phyloP scores from a whole-genome alignment of 345 rosid species.

The Bruguiera parviflora region DNA sequence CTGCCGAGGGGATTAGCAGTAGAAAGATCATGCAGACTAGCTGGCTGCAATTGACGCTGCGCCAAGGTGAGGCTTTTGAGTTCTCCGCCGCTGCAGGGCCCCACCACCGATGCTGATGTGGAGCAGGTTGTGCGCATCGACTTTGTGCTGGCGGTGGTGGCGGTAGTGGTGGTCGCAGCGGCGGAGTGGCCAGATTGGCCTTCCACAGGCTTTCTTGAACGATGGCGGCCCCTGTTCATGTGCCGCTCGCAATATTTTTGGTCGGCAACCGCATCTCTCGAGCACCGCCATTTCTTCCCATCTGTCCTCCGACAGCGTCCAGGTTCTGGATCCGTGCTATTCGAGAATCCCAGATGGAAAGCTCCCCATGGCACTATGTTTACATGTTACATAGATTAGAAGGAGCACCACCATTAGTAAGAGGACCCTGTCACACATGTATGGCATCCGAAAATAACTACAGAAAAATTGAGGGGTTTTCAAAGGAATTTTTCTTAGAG shows the following conservation, averaged over 20 bases:
- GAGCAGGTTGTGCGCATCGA: slow-evolving; percentile 28
- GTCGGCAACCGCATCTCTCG: slow-evolving; percentile 84
- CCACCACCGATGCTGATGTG: slow-evolving; percentile 26
- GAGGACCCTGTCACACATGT: neutral
- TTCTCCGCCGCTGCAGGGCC: slow-evolving; percentile 33
- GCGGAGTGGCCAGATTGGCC: slow-evolving; percentile 79
- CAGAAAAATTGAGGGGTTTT: neutral
- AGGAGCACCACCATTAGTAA: neutral
- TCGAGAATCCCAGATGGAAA: slow-evolving; percentile 79
- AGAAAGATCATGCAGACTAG: slow-evolving; percentile 25
- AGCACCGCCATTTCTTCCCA: slow-evolving; percentile 99
- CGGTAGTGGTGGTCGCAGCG: slow-evolving; percentile 32
- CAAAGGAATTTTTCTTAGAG: neutral
- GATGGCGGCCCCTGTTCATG: slow-evolving; percentile 98
- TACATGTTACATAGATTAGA: neutral
- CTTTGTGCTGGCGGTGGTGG: slow-evolving; percentile 22
- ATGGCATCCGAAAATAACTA: neutral
- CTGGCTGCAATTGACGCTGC: slow-evolving; percentile 43
- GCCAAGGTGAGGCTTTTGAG: slow-evolving; percentile 37
- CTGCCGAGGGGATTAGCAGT: slow-evolving; percentile 24
- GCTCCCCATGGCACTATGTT: slow-evolving; percentile 66
- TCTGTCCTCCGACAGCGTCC: slow-evolving; percentile 97
- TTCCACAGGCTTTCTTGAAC: slow-evolving; percentile 99
- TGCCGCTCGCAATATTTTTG: slow-evolving; percentile 97
- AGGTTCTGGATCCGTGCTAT: slow-evolving; percentile 84